Evolutionary conservation across 768 basidiomycete genomes (phyloP).

Genomic region (Mrakia gelida): DNA sequence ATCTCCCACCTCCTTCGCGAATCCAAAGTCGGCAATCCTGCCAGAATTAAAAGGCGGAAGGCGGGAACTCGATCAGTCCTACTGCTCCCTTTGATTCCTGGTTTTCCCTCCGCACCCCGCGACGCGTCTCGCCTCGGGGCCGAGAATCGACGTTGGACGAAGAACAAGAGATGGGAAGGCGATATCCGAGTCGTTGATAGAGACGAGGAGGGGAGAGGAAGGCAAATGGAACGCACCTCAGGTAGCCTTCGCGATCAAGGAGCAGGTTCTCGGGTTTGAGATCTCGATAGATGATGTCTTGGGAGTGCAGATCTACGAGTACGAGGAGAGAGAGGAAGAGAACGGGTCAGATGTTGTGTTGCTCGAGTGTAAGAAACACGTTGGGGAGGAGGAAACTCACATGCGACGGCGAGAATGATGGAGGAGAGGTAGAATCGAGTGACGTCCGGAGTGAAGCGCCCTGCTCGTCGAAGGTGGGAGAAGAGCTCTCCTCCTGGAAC

Average conservation of each 20-base stretch:
- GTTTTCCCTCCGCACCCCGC: background rate
- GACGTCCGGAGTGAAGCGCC: conserved; percentile 92
- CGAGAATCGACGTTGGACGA: no score
- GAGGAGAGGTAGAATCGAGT: conserved; percentile 96
- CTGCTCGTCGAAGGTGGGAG: conserved; percentile 88
- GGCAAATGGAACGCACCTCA: conserved; percentile 10
- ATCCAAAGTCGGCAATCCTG: conserved; percentile 94
- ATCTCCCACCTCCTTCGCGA: conserved; percentile 95
- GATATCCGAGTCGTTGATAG: background rate
- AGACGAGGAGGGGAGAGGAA: background rate
- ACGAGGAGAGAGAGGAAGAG: background rate
- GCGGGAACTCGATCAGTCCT: background rate
- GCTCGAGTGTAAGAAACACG: background rate
- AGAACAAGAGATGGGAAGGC: no score
- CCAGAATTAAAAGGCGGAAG: conserved; percentile 40
- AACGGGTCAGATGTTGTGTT: background rate
- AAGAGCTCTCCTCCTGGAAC: conserved; percentile 97
- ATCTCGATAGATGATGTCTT: conserved; percentile 97
- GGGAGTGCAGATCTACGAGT: conserved; percentile 71
- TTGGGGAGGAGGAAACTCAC: conserved; percentile 13
- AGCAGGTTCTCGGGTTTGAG: conserved; percentile 99
- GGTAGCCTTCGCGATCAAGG: conserved; percentile 84
- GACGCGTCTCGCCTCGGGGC: no score
- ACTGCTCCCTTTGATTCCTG: background rate
- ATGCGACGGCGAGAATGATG: conserved; percentile 84